These are phyloP conservation scores for Corynascus novoguineensis DNA, from an alignment of 495 filamentous ascomycete species.

Conservation along the genomic window DNA sequence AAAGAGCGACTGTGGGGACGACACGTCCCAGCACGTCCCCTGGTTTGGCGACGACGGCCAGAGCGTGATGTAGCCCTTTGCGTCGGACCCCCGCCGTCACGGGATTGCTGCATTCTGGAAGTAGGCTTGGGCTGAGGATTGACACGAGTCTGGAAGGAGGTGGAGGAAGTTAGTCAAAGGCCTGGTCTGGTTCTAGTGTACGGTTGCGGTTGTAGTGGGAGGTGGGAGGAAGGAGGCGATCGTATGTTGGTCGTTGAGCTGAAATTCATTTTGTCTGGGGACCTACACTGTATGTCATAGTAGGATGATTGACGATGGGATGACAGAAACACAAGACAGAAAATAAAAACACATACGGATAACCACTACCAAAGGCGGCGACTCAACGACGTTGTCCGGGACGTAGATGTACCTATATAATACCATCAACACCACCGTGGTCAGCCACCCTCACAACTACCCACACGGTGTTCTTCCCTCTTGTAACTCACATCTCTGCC, in stretches of 20 bases:
- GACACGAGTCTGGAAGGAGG: constrained; percentile 43
- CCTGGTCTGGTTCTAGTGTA: neutral
- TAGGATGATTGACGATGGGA: neutral
- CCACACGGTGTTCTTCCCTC: too few relatives aligned
- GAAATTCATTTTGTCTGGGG: too few relatives aligned
- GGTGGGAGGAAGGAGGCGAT: neutral
- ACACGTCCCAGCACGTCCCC: constrained; percentile 12
- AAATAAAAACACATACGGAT: constrained; percentile 28
- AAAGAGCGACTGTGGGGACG: neutral
- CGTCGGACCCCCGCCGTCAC: constrained; percentile 45
- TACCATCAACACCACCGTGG: neutral
- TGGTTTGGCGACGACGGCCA: constrained; percentile 30
- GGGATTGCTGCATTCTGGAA: constrained; percentile 47
- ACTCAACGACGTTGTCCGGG: constrained; percentile 46
- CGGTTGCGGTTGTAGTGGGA: neutral
- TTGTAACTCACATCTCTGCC: constrained; percentile 31
- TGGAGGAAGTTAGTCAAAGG: neutral
- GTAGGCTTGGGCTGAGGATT: constrained; percentile 47
- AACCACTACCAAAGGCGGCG: constrained; percentile 50
- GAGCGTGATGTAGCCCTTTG: constrained; percentile 53
- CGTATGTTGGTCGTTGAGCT: neutral
- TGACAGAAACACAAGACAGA: neutral
- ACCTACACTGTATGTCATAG: too few relatives aligned
- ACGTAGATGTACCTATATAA: constrained; percentile 45
- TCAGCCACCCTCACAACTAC: neutral